Conservation (phyloP, 106 monocot genomes). For the Phalaenopsis aphrodite region DNA sequence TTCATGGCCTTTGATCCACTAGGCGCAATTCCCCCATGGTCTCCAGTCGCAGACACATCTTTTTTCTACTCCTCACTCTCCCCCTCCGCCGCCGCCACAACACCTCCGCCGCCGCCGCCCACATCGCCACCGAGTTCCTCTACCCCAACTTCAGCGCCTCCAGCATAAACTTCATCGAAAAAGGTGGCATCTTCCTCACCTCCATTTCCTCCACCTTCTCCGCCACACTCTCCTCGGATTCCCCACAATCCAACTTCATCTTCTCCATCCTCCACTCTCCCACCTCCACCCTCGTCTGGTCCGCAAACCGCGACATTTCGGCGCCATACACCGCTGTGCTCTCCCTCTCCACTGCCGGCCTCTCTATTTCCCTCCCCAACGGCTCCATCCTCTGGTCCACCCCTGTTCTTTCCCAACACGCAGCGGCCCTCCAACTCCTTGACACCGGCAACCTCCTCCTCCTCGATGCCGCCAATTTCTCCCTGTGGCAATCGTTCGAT, state of each 20-base stretch:
- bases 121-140: slow-evolving; percentile 27
- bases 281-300: slow-evolving; percentile 32
- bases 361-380: slow-evolving; percentile 30
- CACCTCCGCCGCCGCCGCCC: slow-evolving; percentile 9
- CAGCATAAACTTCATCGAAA: slow-evolving; percentile 38
- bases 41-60: neutral
- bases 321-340: slow-evolving; percentile 26
- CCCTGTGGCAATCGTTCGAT: slow-evolving; percentile 87
- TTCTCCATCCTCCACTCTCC: slow-evolving; percentile 37
- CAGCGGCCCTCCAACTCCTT: slow-evolving; percentile 45
- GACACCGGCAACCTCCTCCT: slow-evolving; percentile 61
- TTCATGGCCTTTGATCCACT: neutral
- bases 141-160: slow-evolving; percentile 44
- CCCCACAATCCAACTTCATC: slow-evolving; percentile 35
- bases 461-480: slow-evolving; percentile 25
- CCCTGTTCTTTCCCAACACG: slow-evolving; percentile 19
- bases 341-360: slow-evolving; percentile 40
- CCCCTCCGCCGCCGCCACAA: neutral
- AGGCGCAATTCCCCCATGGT: neutral
- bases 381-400: slow-evolving; percentile 54
- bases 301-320: slow-evolving; percentile 41
- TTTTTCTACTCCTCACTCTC: slow-evolving; percentile 13
- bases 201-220: slow-evolving; percentile 36
- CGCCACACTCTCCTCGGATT: slow-evolving; percentile 21
- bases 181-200: slow-evolving; percentile 44